Evolutionary conservation across 768 basidiomycete genomes (phyloP).

Genomic region (Lyophyllum shimeji): DNA sequence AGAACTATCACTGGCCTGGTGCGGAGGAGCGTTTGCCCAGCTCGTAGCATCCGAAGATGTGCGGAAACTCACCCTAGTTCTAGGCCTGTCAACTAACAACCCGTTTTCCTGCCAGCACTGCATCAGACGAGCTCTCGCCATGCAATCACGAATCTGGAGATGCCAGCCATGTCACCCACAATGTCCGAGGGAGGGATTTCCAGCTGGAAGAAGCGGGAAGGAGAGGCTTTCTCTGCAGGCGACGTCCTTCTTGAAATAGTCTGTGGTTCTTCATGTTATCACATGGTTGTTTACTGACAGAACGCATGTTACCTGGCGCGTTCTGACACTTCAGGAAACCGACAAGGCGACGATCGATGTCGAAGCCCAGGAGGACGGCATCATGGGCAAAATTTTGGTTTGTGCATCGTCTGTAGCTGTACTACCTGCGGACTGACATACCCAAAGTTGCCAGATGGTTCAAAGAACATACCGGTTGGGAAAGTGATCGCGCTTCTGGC

Average conservation of each 20-base stretch:
- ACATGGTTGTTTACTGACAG: not conserved
- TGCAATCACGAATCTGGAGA: constrained; percentile 75
- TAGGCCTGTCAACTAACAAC: not conserved
- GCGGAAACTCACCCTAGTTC: not conserved
- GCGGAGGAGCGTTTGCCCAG: constrained; percentile 7
- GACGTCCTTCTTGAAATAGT: constrained; percentile 92
- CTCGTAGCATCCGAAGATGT: constrained; percentile 13
- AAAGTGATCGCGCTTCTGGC: constrained; percentile 89
- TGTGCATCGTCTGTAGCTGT: constrained; percentile 23
- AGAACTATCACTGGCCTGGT: constrained; percentile 11
- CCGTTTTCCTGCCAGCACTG: constrained; percentile 39
- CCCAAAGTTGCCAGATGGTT: constrained; percentile 67
- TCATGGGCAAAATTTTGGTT: constrained; percentile 92
- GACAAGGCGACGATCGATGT: constrained; percentile 98
- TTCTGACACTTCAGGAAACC: constrained; percentile 61
- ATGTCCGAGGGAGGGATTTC: constrained; percentile 95
- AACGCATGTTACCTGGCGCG: not conserved
- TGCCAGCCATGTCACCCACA: constrained; percentile 98
- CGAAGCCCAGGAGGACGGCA: constrained; percentile 95
- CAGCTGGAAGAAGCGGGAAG: constrained; percentile 87
- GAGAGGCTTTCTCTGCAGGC: constrained; percentile 75
- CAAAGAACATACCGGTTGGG: constrained; percentile 86
- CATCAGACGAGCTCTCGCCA: constrained; percentile 49
- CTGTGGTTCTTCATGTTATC: constrained; percentile 25
- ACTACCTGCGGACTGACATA: not conserved